Conservation (phyloP, 306 rosid genomes). For the Rubus parviflorus region DNA sequence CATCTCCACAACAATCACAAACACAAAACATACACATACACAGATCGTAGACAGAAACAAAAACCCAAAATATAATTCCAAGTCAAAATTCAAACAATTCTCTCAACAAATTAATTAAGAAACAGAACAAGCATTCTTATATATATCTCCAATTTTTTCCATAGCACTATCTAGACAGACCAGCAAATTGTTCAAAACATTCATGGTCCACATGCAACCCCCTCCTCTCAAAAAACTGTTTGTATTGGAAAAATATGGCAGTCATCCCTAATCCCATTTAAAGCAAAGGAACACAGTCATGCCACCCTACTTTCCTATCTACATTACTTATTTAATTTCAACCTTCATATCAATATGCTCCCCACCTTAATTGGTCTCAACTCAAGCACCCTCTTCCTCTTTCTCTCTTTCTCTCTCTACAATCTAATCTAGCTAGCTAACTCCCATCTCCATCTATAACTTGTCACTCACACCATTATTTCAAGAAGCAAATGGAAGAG, state of each 20-base stretch:
- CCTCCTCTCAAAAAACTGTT: constrained; percentile 39
- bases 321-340: constrained; percentile 59
- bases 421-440: constrained; percentile 2
- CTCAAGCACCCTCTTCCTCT: constrained; percentile 24
- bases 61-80: constrained; percentile 9
- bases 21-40: constrained; percentile 25
- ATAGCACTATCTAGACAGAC: constrained; percentile 63
- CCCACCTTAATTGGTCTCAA: constrained; percentile 89
- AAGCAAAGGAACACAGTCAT: constrained; percentile 50
- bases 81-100: constrained; percentile 27
- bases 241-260: constrained; percentile 51
- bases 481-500: constrained; percentile 21
- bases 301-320: constrained; percentile 51
- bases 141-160: constrained; percentile 29
- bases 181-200: constrained; percentile 38
- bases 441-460: constrained; percentile 25
- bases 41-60: constrained; percentile 15
- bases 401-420: constrained; percentile 32
- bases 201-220: constrained; percentile 54
- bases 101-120: not conserved
- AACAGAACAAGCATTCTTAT: constrained; percentile 10
- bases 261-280: constrained; percentile 36
- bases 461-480: constrained; percentile 32
- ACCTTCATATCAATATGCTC: constrained; percentile 79
- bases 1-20: constrained; percentile 28